Conservation (phyloP, 2,329 filamentous ascomycete genomes). For the Onygena corvina region DNA sequence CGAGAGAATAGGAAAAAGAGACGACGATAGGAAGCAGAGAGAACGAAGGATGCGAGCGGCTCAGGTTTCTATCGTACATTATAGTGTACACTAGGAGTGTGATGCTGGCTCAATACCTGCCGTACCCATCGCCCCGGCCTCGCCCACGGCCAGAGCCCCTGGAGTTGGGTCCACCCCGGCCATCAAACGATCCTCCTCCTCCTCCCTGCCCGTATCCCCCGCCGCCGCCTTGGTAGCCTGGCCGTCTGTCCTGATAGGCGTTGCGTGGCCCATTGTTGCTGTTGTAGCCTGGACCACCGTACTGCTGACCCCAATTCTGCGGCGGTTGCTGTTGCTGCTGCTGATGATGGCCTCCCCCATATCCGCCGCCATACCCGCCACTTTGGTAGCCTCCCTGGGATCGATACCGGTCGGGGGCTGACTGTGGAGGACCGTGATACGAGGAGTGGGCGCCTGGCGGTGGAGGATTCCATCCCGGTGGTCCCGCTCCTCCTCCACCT, state of each 20-base stretch:
- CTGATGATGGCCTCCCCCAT: conserved; percentile 11
- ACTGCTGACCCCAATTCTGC: neutral
- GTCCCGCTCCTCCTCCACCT: conserved; percentile 18
- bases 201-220: conserved; percentile 19
- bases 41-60: neutral
- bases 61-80: conserved; percentile 5
- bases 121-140: conserved; percentile 29
- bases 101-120: conserved; percentile 23
- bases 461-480: conserved; percentile 29
- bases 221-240: conserved; percentile 18
- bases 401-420: conserved; percentile 9
- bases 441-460: conserved; percentile 24
- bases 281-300: neutral
- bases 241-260: conserved; percentile 13
- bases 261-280: conserved; percentile 7
- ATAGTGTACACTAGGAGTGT: conserved; percentile 5
- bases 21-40: neutral
- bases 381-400: conserved; percentile 10
- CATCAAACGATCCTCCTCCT: conserved; percentile 14
- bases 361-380: conserved; percentile 13
- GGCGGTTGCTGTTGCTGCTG: conserved; percentile 3
- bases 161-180: conserved; percentile 19
- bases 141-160: conserved; percentile 18
- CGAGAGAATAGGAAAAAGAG: neutral
- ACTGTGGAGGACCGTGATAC: conserved; percentile 12